Evolutionary conservation across 345 rosid genomes (phyloP), one percentile per base, ranked within the genome.

Genomic region (Laguncularia racemosa): DNA sequence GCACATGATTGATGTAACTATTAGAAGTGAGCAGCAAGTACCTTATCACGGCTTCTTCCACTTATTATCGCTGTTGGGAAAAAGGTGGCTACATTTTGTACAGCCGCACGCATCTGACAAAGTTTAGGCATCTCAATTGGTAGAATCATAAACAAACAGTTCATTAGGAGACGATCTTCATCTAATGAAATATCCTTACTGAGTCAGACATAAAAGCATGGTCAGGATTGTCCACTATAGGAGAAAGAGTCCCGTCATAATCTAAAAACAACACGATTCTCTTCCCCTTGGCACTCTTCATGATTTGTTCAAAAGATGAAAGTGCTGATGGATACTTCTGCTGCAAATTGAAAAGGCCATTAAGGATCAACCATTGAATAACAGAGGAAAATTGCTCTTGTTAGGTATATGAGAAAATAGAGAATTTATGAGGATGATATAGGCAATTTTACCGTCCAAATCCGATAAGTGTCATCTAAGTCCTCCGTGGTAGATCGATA

Each of bases 51-150:
- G 55, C 78, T 72, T 62, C 80, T 58, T 44, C 83, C 80, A 40
- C 77, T 78, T 20, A 78, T 73, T 58, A 78, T 78, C 9, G 83
- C 75, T 9, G 83, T 78, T 50, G 80, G 83, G 55, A 78, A 78
- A 45, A 44, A 67, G 20, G 72, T 65, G 12, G 80, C 75, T 12
- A 70, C 60, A 23, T 71, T 56, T 44, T 60, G 53, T 48, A 78
- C 76, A 1, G 63, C 70, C 5, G 61, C 49, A 26, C 78, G 73
- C 83, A 75, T 78, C 83, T 78, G 73, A 13, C 57, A 63, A 51
- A 8, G 43, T 14, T 6, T 33, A n/a, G 18, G n/a, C 50, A 47
- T 26, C 17, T 20, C 48, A 8, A 33, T n/a, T 59, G 21, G 40
- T 4, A 33, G 11, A 17, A 44, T 48, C 12, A 12, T n/a, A 50